phyloP scores from a whole-genome alignment of 2,329 filamentous ascomycete genomes.

The Fusarium illudens region DNA sequence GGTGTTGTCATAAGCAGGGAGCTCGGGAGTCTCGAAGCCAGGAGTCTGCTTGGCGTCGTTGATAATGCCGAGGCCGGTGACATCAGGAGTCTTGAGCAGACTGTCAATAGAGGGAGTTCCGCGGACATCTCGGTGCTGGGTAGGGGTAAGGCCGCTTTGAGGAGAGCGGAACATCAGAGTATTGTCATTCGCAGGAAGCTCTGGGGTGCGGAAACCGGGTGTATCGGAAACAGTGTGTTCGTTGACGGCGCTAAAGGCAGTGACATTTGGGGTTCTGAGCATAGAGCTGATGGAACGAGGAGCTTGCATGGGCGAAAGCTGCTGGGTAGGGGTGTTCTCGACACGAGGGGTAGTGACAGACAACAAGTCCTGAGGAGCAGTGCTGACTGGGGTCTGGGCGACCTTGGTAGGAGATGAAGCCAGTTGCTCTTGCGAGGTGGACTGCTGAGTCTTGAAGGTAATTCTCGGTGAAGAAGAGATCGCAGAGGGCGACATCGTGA shows the following conservation, averaged over 20 bases:
- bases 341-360: not conserved
- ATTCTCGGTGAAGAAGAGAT: conserved; percentile 39
- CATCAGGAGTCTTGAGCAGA: conserved; percentile 9
- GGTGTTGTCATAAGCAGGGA: conserved; percentile 11
- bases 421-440: not conserved
- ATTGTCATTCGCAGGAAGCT: conserved; percentile 13
- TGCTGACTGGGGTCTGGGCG: not conserved
- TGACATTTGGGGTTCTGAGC: conserved; percentile 7
- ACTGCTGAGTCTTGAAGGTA: conserved; percentile 9
- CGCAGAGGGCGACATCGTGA: conserved; percentile 34
- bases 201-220: conserved; percentile 7
- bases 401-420: not conserved
- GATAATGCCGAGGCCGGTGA: conserved; percentile 3
- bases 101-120: not conserved
- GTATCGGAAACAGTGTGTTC: not conserved
- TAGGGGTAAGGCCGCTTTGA: not conserved
- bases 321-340: not conserved
- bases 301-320: not conserved
- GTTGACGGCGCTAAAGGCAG: not conserved
- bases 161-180: conserved; percentile 11
- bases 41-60: not conserved
- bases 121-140: not conserved
- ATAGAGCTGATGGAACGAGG: not conserved
- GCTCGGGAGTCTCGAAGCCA: conserved; percentile 15
- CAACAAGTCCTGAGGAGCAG: not conserved